A percentile compares a stretch with the other conserved stretches of the same genome.
phyloP scores from a whole-genome alignment of 305 asterid species.

The Solanum chacoense region DNA sequence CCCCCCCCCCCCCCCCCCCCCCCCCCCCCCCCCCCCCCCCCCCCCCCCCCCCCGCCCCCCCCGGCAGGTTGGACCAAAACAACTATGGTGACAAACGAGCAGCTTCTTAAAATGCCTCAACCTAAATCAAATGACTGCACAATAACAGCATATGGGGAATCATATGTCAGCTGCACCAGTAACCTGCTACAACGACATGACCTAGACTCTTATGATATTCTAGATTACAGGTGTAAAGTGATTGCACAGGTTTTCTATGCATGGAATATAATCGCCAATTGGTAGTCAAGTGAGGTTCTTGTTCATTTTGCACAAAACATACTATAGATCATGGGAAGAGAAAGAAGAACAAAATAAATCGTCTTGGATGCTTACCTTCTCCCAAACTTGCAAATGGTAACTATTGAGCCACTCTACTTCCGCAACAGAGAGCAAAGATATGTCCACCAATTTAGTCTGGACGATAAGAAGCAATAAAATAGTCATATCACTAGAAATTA shows the following conservation, averaged over 20 bases:
- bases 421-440: conserved; percentile 45
- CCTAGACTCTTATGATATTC: background rate
- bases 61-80: background rate
- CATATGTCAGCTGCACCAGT: background rate
- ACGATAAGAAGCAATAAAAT: conserved; percentile 1
- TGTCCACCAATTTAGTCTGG: conserved; percentile 63
- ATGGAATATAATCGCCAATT: background rate
- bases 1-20: too few relatives aligned
- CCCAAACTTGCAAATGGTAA: conserved; percentile 91
- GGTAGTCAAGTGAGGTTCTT: background rate
- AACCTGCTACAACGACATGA: background rate
- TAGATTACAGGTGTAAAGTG: background rate
- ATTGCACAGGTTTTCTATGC: background rate
- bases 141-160: background rate
- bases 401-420: conserved; percentile 87
- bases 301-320: background rate
- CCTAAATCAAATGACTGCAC: background rate
- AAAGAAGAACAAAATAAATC: background rate
- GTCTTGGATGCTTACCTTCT: conserved; percentile 44
- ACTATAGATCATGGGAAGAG: background rate
- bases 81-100: background rate
- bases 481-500: background rate
- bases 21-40: too few relatives aligned
- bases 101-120: background rate
- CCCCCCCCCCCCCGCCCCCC: too few relatives aligned